phyloP scores from a whole-genome alignment of 2,329 filamentous ascomycete species.

The Xylariomycetidae sp. region DNA sequence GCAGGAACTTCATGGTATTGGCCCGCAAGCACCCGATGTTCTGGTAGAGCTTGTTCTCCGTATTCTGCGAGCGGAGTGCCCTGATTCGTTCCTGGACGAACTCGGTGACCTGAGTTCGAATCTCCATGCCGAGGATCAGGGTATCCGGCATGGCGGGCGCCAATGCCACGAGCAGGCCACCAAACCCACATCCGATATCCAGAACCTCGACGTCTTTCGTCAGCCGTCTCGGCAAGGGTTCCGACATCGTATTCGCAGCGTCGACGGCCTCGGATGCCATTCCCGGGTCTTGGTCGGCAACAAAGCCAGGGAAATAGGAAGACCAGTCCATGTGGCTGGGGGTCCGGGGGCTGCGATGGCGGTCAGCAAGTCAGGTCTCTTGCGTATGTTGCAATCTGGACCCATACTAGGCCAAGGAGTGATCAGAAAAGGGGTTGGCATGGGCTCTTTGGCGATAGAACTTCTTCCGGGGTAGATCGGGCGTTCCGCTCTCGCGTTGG shows the following conservation, averaged over 20 bases:
- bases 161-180: slow-evolving; percentile 81
- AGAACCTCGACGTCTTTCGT: slow-evolving; percentile 78
- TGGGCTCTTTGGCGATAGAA: slow-evolving; percentile 95
- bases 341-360: slow-evolving; percentile 57
- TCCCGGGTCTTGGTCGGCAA: slow-evolving; percentile 33
- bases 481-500: slow-evolving; percentile 43
- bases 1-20: slow-evolving; percentile 99
- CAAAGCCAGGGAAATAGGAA: slow-evolving; percentile 70
- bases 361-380: slow-evolving; percentile 9
- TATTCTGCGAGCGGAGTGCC: slow-evolving; percentile 66
- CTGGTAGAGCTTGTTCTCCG: slow-evolving; percentile 56
- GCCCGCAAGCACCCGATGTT: slow-evolving; percentile 86
- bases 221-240: slow-evolving; percentile 31
- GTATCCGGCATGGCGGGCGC: slow-evolving; percentile 75
- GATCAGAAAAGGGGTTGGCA: slow-evolving; percentile 97
- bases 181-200: slow-evolving; percentile 96
- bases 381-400: slow-evolving; percentile 5
- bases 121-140: slow-evolving; percentile 85
- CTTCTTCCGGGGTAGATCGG: slow-evolving; percentile 80
- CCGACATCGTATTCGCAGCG: slow-evolving; percentile 8
- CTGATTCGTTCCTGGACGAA: slow-evolving; percentile 85
- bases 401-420: slow-evolving; percentile 77
- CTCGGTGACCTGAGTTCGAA: slow-evolving; percentile 81
- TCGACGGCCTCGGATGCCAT: slow-evolving; percentile 13
- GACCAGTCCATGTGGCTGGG: slow-evolving; percentile 92